A percentile compares a stretch with the other conserved stretches of the same genome.
These are phyloP conservation scores for Botrytis galanthina DNA, from an alignment of 2,329 filamentous ascomycete species.

Conservation along the genomic window DNA sequence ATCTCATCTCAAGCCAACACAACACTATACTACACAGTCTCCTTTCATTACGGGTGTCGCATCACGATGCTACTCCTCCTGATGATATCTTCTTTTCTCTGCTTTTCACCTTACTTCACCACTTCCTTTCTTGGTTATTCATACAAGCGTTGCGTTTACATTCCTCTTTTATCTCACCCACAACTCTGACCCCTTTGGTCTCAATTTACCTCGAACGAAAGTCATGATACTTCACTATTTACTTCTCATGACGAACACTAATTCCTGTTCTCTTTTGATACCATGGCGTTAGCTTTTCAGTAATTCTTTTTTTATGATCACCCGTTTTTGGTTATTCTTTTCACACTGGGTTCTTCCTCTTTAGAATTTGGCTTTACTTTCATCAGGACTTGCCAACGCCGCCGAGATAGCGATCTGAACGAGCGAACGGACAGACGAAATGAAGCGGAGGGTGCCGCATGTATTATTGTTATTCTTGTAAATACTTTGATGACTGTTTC, in stretches of 20 bases:
- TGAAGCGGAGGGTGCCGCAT: not conserved
- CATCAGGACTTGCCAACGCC: not conserved
- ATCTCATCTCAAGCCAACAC: conserved; percentile 20
- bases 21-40: too few relatives aligned
- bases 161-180: not conserved
- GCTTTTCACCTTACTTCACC: not conserved
- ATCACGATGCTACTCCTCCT: conserved; percentile 6
- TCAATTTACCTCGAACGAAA: not conserved
- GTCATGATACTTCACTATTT: not conserved
- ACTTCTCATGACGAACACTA: not conserved
- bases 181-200: not conserved
- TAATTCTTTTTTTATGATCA: not conserved
- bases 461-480: not conserved
- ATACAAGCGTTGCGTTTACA: not conserved
- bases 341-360: too few relatives aligned
- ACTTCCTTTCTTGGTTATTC: not conserved
- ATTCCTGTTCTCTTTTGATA: not conserved
- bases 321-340: not conserved
- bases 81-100: not conserved
- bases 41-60: not conserved
- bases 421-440: not conserved
- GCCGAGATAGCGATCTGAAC: not conserved
- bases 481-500: not conserved
- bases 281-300: not conserved
- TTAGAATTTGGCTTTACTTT: not conserved